Percentiles rank a stretch among this genome's conserved stretches.
These are phyloP conservation scores for Penstemon barbatus DNA, from an alignment of 257 asterid species.

Conservation along the genomic window DNA sequence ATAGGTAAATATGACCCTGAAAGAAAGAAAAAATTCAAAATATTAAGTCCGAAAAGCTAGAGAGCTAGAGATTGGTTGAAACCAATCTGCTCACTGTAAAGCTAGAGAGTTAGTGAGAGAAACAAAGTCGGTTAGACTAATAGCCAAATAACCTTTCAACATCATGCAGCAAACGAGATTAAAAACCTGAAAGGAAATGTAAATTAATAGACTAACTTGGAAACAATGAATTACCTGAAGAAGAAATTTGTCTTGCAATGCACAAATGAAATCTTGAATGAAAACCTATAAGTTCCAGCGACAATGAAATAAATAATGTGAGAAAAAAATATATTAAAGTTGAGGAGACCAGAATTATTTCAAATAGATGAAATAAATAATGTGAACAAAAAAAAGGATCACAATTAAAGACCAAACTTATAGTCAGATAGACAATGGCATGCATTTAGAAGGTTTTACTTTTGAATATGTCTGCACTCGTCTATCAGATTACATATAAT, in stretches of 20 bases:
- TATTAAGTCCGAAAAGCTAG: neutral
- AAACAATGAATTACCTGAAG: constrained; percentile 68
- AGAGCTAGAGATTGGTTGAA: neutral
- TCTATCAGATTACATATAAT: neutral
- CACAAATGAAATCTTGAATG: constrained; percentile 95
- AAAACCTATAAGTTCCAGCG: constrained; percentile 54
- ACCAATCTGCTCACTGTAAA: neutral
- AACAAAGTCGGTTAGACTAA: constrained; percentile 12
- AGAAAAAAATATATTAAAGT: neutral
- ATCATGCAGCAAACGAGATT: constrained; percentile 18
- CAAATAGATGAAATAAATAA: too few species aligned
- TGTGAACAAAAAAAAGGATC: too few species aligned
- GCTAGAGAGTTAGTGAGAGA: constrained; percentile 1
- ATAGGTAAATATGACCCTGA: constrained; percentile 98
- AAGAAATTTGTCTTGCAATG: constrained; percentile 91
- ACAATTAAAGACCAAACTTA: too few species aligned
- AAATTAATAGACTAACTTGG: constrained; percentile 1
- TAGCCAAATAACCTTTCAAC: constrained; percentile 2
- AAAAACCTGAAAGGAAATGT: neutral
- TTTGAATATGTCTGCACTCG: neutral
- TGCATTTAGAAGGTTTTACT: neutral
- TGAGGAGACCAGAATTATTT: too few species aligned
- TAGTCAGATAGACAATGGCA: neutral
- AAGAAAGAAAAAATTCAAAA: constrained; percentile 29
- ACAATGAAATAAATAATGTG: constrained; percentile 24